phyloP scores from a whole-genome alignment of 2,329 filamentous ascomycete genomes.

The Tolypocladium endophyticum region DNA sequence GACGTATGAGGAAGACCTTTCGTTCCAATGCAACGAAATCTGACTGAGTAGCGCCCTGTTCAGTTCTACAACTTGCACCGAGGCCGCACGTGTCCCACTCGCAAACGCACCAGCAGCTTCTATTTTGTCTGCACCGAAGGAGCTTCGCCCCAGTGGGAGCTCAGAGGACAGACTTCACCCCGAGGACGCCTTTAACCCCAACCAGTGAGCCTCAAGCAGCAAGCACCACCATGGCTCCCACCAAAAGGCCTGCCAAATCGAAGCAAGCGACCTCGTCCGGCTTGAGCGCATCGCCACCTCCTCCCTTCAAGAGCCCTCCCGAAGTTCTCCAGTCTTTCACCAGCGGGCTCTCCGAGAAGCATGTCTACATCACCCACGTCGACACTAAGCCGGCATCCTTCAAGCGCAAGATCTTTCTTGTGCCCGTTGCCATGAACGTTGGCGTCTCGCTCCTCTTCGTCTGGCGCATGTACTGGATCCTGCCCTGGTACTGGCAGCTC shows the following conservation, averaged over 20 bases:
- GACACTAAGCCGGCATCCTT: conserved; percentile 59
- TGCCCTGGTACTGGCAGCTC: conserved; percentile 64
- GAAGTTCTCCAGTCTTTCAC: conserved; percentile 55
- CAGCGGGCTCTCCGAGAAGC: conserved; percentile 50
- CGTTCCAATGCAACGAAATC: too few species aligned
- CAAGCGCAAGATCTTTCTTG: conserved; percentile 74
- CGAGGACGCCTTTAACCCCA: neutral
- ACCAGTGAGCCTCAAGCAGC: neutral
- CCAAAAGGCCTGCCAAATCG: conserved; percentile 22
- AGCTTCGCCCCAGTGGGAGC: neutral
- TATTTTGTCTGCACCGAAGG: neutral
- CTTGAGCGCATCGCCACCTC: conserved; percentile 31
- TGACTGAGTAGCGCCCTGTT: neutral
- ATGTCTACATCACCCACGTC: conserved; percentile 79
- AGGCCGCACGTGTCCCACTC: neutral
- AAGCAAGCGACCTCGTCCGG: conserved; percentile 14
- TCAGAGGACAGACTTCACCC: neutral
- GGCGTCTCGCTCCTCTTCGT: conserved; percentile 52
- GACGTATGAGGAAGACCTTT: neutral
- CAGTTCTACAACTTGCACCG: neutral
- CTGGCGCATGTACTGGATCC: conserved; percentile 57
- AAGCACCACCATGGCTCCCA: conserved; percentile 20
- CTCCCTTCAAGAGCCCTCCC: conserved; percentile 60
- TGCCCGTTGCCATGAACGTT: conserved; percentile 69
- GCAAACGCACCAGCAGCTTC: neutral